Evolutionary conservation across 352 stramenopile species (phyloP), one percentile per base, ranked within the genome.

Genomic region (Phytopythium cucurbitacearum): DNA sequence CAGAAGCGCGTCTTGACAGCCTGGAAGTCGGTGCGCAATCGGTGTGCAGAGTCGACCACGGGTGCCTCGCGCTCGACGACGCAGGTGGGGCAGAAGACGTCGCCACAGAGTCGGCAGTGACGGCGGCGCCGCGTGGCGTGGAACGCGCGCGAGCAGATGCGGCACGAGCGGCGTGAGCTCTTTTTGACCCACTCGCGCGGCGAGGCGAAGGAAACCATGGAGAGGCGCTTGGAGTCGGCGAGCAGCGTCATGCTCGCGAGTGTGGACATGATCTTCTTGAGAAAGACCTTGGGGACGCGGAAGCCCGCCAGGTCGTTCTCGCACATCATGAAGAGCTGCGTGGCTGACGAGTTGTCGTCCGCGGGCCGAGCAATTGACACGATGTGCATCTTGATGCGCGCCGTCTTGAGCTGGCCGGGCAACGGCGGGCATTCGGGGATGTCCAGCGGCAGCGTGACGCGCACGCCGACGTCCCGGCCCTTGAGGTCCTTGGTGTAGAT

Each of bases 21-120:
- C 38, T 66, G 65, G 50, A 83, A 78, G 8, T 51, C 64, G 36
- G 68, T 72, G 38, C 64, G 48, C 32, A 51, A 64, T 49, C 51
- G 59, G 13, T 56, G 15, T 3, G 40, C 35, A 11, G 53, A 43
- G 12, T 59, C 41, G 8, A 65, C 44, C 5, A 73, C 59, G 12
- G 64, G 62, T 6, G 66, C 57, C 43, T 65, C 69, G 12, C 76
- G 73, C 47, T 71, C 67, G 33, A 89, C 44, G 37, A 78, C 54
- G 49, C 80, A 91, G 46, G 78, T 82, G 39, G 69, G 53, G 52
- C 80, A 91, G 34, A 87, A 80, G 1, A 91, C 72, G 33, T 91
- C 80, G 7, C 80, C 80, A 46, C 80, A 91, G n/a, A 91, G 52
- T 1, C 80, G 78, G 57, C 80, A 91, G 60, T 89, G 78, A 46